phyloP scores from a whole-genome alignment of 1,139 yeast genomes.

The Saccharomyces hybrid region DNA sequence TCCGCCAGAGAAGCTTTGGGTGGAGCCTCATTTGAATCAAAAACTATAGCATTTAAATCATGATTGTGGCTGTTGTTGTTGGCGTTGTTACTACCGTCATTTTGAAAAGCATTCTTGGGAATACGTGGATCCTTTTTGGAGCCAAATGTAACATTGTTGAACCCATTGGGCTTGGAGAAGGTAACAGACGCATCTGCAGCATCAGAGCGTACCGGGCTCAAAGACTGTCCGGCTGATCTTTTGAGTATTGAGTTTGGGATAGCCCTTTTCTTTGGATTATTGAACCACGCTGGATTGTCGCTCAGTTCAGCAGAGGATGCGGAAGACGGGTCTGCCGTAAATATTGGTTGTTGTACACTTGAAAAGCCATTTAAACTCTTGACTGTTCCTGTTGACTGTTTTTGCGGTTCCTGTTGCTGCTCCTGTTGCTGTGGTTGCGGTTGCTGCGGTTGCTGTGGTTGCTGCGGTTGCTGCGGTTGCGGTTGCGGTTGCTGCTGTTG shows the following conservation, averaged over 20 bases:
- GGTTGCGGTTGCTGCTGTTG: background rate
- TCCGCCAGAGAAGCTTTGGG: slow-evolving; percentile 4
- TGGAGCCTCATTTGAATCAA: slow-evolving; percentile 16
- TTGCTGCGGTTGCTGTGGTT: background rate
- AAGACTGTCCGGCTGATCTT: slow-evolving; percentile 18
- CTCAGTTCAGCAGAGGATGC: background rate
- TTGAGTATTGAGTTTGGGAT: slow-evolving; percentile 1
- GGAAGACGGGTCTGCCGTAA: background rate
- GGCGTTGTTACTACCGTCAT: slow-evolving; percentile 7
- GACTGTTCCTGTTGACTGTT: slow-evolving; percentile 10
- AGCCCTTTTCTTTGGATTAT: slow-evolving; percentile 4
- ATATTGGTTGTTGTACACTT: background rate
- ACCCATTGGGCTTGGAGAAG: slow-evolving; percentile 14
- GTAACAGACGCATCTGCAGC: background rate
- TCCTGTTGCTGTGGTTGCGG: too few species aligned
- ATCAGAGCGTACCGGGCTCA: slow-evolving; percentile 3
- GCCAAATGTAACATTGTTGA: slow-evolving; percentile 34
- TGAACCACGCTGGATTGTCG: slow-evolving; percentile 5
- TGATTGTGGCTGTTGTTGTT: slow-evolving; percentile 19
- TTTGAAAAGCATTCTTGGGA: slow-evolving; percentile 6
- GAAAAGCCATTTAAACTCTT: background rate
- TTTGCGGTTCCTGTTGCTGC: background rate
- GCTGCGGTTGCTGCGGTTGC: background rate
- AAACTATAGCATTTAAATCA: slow-evolving; percentile 27
- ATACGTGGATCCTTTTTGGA: slow-evolving; percentile 27